These are phyloP conservation scores for Schoenoplectus triqueter DNA, from an alignment of 202 grass and related monocot genomes.

Conservation along the genomic window DNA sequence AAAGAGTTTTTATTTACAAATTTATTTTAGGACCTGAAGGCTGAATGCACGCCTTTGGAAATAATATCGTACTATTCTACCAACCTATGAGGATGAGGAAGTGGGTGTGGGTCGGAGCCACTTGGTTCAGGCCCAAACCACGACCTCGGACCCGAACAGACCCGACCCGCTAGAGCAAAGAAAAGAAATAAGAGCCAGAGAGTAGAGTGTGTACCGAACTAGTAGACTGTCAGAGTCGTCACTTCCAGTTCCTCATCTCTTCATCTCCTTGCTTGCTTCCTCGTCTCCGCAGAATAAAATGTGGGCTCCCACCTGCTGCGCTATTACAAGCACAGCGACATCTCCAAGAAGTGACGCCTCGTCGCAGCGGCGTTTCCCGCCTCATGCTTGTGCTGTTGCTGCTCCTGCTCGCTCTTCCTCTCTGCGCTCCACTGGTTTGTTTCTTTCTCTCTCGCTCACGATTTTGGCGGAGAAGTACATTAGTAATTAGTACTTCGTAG, in stretches of 20 bases:
- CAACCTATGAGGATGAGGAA: too few species aligned
- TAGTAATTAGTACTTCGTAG: not conserved
- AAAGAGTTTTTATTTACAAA: too few species aligned
- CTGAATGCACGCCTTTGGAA: too few species aligned
- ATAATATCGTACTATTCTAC: too few species aligned
- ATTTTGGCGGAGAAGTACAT: not conserved
- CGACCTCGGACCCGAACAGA: too few species aligned
- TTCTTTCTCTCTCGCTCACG: conserved; percentile 5
- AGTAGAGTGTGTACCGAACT: not conserved
- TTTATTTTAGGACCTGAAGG: too few species aligned
- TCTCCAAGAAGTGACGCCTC: not conserved
- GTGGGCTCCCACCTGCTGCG: not conserved
- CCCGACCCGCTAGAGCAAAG: too few species aligned
- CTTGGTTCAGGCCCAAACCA: too few species aligned
- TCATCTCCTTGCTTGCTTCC: not conserved
- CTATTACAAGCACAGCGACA: not conserved
- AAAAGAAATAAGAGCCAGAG: too few species aligned
- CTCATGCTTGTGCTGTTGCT: not conserved
- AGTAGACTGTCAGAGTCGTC: not conserved
- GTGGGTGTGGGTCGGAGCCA: too few species aligned
- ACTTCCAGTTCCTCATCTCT: not conserved
- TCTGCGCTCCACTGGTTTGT: not conserved
- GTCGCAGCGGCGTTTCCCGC: not conserved
- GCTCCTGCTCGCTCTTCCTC: not conserved
- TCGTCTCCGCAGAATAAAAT: not conserved